Percentiles rank a stretch among this genome's conserved stretches.
Conservation (phyloP, 345 rosid genomes). For the Lenwebbia sp. region DNA sequence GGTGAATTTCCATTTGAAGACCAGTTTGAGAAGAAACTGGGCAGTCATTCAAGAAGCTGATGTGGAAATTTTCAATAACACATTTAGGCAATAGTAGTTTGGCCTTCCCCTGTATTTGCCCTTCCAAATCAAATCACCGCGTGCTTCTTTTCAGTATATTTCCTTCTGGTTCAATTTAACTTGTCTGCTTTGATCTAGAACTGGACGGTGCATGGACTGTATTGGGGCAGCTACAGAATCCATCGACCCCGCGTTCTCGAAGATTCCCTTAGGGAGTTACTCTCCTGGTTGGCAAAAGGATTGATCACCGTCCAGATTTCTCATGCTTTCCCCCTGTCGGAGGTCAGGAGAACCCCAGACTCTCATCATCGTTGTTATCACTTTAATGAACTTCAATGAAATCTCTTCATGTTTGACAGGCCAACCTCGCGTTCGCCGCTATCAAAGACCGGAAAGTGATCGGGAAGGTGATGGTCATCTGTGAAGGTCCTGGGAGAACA, state of each 20-base stretch:
- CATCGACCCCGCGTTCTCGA: slow-evolving; percentile 55
- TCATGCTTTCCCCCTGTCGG: slow-evolving; percentile 48
- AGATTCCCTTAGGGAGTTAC: slow-evolving; percentile 65
- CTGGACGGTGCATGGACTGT: slow-evolving; percentile 96
- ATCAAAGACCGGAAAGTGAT: slow-evolving; percentile 81
- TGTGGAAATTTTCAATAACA: background rate
- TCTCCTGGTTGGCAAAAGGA: slow-evolving; percentile 70
- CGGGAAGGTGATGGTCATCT: slow-evolving; percentile 76
- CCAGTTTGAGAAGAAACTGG: background rate
- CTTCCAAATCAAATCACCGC: background rate
- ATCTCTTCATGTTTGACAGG: slow-evolving; percentile 33
- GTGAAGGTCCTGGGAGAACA: slow-evolving; percentile 22
- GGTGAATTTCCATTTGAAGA: background rate
- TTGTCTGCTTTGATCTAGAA: slow-evolving; percentile 40
- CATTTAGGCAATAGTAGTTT: background rate
- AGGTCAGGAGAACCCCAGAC: slow-evolving; percentile 34
- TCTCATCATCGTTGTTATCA: background rate
- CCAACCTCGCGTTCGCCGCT: slow-evolving; percentile 67
- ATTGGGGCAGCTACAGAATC: slow-evolving; percentile 78
- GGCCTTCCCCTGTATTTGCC: background rate
- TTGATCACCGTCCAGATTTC: slow-evolving; percentile 62
- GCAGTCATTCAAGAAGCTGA: background rate
- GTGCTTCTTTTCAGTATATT: background rate
- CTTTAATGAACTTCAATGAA: background rate
- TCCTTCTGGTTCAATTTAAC: background rate